These are phyloP conservation scores for Boletus rubroflammeus DNA, from an alignment of 768 basidiomycete genomes.

Conservation along the genomic window DNA sequence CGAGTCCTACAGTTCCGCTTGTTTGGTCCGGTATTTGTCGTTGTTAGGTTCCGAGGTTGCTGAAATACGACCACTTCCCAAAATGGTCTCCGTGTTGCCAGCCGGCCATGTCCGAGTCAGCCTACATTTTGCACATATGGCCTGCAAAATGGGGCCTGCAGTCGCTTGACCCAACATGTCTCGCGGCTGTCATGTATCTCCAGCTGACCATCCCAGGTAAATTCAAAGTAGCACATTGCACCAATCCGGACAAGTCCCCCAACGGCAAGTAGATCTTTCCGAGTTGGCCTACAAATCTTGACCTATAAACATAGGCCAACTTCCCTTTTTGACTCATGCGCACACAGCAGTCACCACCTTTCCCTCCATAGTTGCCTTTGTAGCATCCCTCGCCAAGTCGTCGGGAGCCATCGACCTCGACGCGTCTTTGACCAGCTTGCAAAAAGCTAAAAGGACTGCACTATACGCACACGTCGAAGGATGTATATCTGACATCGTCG, in stretches of 20 bases:
- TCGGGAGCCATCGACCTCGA: conserved; percentile 44
- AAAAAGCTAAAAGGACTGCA: conserved; percentile 55
- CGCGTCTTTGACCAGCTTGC: conserved; percentile 38
- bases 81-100: background rate
- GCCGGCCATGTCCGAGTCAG: conserved; percentile 17
- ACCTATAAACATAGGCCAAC: conserved; percentile 47
- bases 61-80: conserved; percentile 1
- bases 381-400: conserved; percentile 45
- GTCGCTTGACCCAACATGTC: conserved; percentile 63
- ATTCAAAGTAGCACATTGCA: conserved; percentile 58
- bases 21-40: conserved; percentile 8
- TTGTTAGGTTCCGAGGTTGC: conserved; percentile 15
- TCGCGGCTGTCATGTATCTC: conserved; percentile 63
- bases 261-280: conserved; percentile 47
- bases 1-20: too few species aligned
- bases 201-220: conserved; percentile 67
- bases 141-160: conserved; percentile 61
- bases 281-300: background rate
- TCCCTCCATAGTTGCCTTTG: conserved; percentile 62
- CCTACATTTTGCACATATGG: conserved; percentile 57
- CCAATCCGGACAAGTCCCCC: conserved; percentile 70
- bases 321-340: conserved; percentile 68
- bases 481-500: conserved; percentile 66
- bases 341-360: conserved; percentile 48
- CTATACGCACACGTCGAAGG: conserved; percentile 66